Evolutionary conservation across 768 basidiomycete genomes (phyloP).

Genomic region (Psilocybe cubensis): DNA sequence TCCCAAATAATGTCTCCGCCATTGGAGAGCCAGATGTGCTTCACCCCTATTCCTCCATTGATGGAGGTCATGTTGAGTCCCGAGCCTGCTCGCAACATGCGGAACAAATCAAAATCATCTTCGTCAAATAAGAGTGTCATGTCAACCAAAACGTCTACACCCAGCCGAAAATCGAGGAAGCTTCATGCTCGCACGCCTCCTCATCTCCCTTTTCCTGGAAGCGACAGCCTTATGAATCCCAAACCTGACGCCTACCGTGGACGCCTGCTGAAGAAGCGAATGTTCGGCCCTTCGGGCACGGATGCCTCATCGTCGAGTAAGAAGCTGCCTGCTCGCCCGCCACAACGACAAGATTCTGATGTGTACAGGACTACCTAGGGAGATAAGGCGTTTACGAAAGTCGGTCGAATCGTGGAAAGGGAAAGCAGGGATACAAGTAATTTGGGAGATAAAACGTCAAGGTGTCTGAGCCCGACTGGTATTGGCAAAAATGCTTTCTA

Average conservation of each 20-base stretch:
- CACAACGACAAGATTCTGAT: not conserved
- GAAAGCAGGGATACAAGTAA: conserved; percentile 36
- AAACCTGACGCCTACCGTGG: not conserved
- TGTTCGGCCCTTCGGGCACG: not conserved
- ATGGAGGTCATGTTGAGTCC: not conserved
- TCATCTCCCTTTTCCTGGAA: not conserved
- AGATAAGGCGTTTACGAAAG: conserved; percentile 31
- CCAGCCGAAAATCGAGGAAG: conserved; percentile 3
- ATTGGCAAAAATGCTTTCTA: conserved; percentile 17
- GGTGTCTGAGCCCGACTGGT: conserved; percentile 23
- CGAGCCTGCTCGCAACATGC: too few species aligned
- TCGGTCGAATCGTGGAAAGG: conserved; percentile 39
- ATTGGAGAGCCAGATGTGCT: conserved; percentile 59
- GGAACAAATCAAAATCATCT: not conserved
- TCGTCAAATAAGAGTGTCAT: not conserved
- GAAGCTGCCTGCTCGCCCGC: conserved; percentile 1
- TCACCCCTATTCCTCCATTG: conserved; percentile 37
- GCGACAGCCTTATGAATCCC: not conserved
- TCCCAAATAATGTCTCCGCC: conserved; percentile 59
- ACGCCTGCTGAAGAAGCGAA: not conserved
- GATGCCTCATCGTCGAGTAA: conserved; percentile 4
- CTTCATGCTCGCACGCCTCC: not conserved
- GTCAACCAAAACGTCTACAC: not conserved
- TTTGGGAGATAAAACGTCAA: conserved; percentile 15
- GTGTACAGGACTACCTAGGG: not conserved